Base-by-base conservation (phyloP, 305 asterid genomes). In the Striga hermonthica region DNA sequence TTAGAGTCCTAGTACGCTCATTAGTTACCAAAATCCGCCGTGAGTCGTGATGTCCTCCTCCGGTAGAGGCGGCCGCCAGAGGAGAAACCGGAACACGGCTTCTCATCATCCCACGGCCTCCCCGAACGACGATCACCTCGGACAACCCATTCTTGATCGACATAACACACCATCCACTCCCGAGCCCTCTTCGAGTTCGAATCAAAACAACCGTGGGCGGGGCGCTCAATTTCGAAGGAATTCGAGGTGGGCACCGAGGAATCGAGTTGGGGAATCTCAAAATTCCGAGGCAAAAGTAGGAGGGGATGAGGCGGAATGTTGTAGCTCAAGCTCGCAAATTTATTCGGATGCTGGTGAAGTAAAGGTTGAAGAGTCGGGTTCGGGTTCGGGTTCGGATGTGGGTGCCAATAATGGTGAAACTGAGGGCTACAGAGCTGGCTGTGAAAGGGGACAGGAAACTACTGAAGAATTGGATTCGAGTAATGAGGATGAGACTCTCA, bases 401-500 rank as follows among this genome's bases (percentile, higher is more conserved):
- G 69, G 8, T 38, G 14, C 45, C 43, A 6, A 22, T 54, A 63
- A 13, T 37, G 72, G 40, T 65, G 77, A 72, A 72, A 73, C 13
- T 62, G 57, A 50, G 63, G 68, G 6, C 37, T 50, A 15, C 11
- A 48, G 34, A 12, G 64, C n/a, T 50, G 74, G 60, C 8, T 57
- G 55, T 6, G 77, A 54, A 40, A 72, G 57, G 64, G 78, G 70
- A 31, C 65, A 48, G 66, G 64, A 65, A 50, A 53, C 55, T 3
- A 65, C 48, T 31, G 78, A 62, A 58, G 77, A 10, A 35, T 34
- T 50, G 53, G 55, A 22, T 66, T 28, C 67, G 12, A 53, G 62
- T 31, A 9, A 55, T 53, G 75, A 36, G 37, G 59, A 83, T 74
- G 84, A 69, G 52, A 63, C 69, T 47, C 64, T 79, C 60, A 81